A percentile compares a stretch with the other conserved stretches of the same genome.
Conservation (phyloP, 2,329 filamentous ascomycete genomes). For the Macrophomina tecta region DNA sequence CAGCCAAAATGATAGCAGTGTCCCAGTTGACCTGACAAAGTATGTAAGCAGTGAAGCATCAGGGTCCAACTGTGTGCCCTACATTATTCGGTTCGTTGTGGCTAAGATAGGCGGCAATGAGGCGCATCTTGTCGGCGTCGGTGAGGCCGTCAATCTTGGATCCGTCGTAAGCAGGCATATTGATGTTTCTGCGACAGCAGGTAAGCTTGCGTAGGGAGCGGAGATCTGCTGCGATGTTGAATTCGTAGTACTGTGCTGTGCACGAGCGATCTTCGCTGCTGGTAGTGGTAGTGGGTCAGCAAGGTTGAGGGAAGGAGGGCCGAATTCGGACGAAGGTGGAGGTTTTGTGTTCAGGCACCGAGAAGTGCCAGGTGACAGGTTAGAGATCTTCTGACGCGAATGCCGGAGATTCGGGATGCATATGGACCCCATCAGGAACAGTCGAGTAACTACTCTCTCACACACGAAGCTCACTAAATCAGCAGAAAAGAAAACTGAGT, state of each 20-base stretch:
- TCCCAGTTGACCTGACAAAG: slow-evolving; percentile 10
- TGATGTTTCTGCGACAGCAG: neutral
- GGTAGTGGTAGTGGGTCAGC: neutral
- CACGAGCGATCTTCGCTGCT: neutral
- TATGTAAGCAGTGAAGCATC: neutral
- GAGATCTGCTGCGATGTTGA: neutral
- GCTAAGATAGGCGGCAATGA: slow-evolving; percentile 1
- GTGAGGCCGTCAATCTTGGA: neutral
- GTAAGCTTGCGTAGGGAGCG: neutral
- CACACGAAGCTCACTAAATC: too few species aligned
- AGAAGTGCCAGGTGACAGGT: neutral
- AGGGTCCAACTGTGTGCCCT: neutral
- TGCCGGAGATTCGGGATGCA: neutral
- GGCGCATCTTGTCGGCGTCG: slow-evolving; percentile 18
- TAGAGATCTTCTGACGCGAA: neutral
- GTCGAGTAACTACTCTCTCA: neutral
- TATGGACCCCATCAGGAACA: neutral
- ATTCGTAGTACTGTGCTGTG: too few species aligned
- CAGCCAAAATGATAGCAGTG: neutral
- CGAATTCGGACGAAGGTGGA: neutral
- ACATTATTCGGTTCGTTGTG: slow-evolving; percentile 15
- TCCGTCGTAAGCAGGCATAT: slow-evolving; percentile 2
- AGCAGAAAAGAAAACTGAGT: too few species aligned
- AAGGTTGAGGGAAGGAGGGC: neutral
- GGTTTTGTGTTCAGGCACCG: neutral